These are phyloP conservation scores for Anacardium occidentale DNA, from an alignment of 345 rosid species.

Conservation along the genomic window DNA sequence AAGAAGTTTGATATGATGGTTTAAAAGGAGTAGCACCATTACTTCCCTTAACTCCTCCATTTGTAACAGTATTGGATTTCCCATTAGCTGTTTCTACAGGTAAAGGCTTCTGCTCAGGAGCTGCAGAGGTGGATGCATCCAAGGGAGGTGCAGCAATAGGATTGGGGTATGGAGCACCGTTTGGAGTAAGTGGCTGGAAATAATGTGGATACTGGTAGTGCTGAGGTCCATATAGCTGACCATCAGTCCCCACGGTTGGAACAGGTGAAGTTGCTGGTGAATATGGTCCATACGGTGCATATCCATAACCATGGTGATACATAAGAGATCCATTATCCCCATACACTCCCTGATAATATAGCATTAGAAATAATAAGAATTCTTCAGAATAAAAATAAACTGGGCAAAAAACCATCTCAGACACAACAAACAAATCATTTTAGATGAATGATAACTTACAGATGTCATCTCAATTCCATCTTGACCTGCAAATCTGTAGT, in stretches of 20 bases:
- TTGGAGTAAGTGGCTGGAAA: conserved; percentile 58
- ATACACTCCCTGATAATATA: conserved; percentile 55
- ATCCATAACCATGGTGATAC: conserved; percentile 71
- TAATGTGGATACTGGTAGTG: conserved; percentile 87
- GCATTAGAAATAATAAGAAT: not conserved
- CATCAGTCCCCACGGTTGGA: conserved; percentile 78
- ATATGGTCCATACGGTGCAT: conserved; percentile 67
- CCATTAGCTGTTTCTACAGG: conserved; percentile 54
- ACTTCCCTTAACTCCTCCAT: conserved; percentile 52
- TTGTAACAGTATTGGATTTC: conserved; percentile 42
- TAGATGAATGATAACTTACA: conserved; percentile 36
- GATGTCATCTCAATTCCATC: conserved; percentile 73
- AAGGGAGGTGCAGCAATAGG: conserved; percentile 46
- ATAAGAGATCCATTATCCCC: conserved; percentile 77
- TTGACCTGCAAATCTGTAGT: conserved; percentile 51
- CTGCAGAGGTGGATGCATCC: conserved; percentile 52
- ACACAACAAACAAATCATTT: not conserved
- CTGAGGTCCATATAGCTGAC: conserved; percentile 79
- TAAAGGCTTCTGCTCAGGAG: conserved; percentile 58
- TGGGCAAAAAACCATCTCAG: not conserved
- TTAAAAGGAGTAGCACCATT: conserved; percentile 55
- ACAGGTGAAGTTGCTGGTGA: conserved; percentile 83
- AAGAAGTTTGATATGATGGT: conserved; percentile 46
- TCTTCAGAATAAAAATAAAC: not conserved
- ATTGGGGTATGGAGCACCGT: conserved; percentile 53